Conservation (phyloP, 371 early-diverging fungal species). For the Gilbertella persicaria region DNA sequence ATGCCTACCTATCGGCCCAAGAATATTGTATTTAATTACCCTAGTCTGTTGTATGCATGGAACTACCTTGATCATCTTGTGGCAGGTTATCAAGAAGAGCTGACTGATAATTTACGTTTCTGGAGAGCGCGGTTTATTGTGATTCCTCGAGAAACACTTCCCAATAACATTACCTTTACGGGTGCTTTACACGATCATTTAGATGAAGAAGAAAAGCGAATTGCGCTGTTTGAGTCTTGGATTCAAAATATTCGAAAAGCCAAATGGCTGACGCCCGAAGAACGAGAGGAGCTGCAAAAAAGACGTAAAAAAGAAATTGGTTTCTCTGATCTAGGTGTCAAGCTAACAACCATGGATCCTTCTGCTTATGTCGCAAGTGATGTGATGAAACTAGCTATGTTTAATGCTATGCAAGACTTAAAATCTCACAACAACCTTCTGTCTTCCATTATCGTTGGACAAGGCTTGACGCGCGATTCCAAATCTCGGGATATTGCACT, state of each 20-base stretch:
- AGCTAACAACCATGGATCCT: conserved; percentile 52
- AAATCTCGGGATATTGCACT: conserved; percentile 66
- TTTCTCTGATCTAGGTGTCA: conserved; percentile 40
- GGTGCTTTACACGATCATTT: conserved; percentile 55
- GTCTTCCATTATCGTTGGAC: conserved; percentile 35
- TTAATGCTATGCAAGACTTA: neutral
- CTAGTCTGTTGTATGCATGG: conserved; percentile 86
- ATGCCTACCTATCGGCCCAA: conserved; percentile 59
- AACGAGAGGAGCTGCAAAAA: conserved; percentile 49
- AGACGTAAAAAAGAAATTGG: conserved; percentile 40
- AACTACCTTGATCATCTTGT: conserved; percentile 89
- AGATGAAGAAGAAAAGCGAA: conserved; percentile 89
- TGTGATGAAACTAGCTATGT: conserved; percentile 1
- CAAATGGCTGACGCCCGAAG: conserved; percentile 49
- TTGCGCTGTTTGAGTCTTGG: conserved; percentile 86
- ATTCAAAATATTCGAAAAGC: conserved; percentile 75
- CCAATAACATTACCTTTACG: conserved; percentile 33
- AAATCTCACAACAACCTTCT: conserved; percentile 24
- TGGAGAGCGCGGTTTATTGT: conserved; percentile 91
- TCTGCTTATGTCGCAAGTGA: conserved; percentile 42
- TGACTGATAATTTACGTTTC: conserved; percentile 79
- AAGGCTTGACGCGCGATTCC: conserved; percentile 42
- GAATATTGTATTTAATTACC: conserved; percentile 71
- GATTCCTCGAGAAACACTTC: conserved; percentile 79
- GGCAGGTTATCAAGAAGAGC: conserved; percentile 83